Evolutionary conservation across 345 rosid genomes (phyloP).

Genomic region (Cardamine chenopodiifolia): DNA sequence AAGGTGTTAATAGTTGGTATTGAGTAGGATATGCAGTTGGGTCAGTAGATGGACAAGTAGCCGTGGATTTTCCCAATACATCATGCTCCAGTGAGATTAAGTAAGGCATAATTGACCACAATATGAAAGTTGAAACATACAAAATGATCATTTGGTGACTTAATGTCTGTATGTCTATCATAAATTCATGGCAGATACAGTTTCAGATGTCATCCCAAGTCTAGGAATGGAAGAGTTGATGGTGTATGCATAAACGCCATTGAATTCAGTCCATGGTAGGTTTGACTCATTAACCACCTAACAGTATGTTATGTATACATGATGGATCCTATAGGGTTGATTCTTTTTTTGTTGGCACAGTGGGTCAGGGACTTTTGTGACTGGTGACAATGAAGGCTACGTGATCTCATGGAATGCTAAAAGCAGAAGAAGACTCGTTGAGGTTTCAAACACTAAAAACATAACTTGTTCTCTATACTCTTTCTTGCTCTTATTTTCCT

Average conservation of each 20-base stretch:
- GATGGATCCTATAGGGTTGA: not conserved
- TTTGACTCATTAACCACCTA: constrained; percentile 1
- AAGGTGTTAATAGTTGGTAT: constrained; percentile 5
- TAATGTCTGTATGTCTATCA: not conserved
- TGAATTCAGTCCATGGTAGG: constrained; percentile 49
- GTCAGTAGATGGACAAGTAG: constrained; percentile 81
- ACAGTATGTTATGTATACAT: not conserved
- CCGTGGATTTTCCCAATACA: constrained; percentile 55
- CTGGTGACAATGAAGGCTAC: constrained; percentile 81
- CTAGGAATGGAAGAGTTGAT: constrained; percentile 59
- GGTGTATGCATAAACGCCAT: constrained; percentile 68
- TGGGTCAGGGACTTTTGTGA: constrained; percentile 58
- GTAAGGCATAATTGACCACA: constrained; percentile 49
- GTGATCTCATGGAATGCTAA: constrained; percentile 68
- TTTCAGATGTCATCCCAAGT: constrained; percentile 78
- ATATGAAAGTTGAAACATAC: not conserved
- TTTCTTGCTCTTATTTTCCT: not conserved
- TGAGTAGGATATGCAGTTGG: constrained; percentile 85
- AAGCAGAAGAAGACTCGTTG: constrained; percentile 65
- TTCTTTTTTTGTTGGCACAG: constrained; percentile 40
- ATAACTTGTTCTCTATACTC: constrained; percentile 13
- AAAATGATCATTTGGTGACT: constrained; percentile 1
- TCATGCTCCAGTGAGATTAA: constrained; percentile 49
- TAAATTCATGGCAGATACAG: constrained; percentile 53
- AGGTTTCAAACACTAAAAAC: constrained; percentile 51